Evolutionary conservation across 768 basidiomycete genomes (phyloP), one percentile per base, ranked within the genome.

Genomic region (Lactifluus hygrophoroides): DNA sequence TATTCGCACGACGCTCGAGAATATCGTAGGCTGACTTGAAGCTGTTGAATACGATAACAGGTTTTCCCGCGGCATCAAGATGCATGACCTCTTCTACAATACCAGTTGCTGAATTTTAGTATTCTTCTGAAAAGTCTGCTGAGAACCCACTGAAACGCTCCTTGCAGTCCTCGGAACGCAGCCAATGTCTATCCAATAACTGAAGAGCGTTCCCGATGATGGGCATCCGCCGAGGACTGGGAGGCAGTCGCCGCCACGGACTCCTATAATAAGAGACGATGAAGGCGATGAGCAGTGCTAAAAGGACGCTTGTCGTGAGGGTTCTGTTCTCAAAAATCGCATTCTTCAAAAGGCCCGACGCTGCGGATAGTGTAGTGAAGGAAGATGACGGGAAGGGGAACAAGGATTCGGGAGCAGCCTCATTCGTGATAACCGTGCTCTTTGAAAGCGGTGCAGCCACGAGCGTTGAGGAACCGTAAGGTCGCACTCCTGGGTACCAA

Each of bases 1-100:
- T 69, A 7, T 47, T 43, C 0, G 65, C 54, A 25, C 68, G 58
- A 19, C 64, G 62, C 10, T 72, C 71, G 3, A 71, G 63, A 5
- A 72, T 19, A 13, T 56, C 47, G 13, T 13, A 42, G 6, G 38
- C 27, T 5, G 47, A 23, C n/a, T 34, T 56, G 17, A 42, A 38
- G 10, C 55, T 49, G 46, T 56, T 56, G 13, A 49, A n/a, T 7
- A 56, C 4, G 3, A 72, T 38, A 16, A 65, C 48, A 21, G 62
- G 60, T 4, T 25, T 50, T 17, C 63, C 64, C 1, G 62, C 38
- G 8, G 62, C 57, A 35, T 62, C 47, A 27, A 69, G 46, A 32
- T 69, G 60, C 27, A 69, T 53, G 5, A 69, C 10, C 9, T 66
- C 65, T 13, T 45, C 60, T 61, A 30, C 38, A 34, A 2, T 14